Evolutionary conservation across 805 yeast species (phyloP), one percentile per base, ranked within the genome.

Genomic region (Yarrowia osloensis): DNA sequence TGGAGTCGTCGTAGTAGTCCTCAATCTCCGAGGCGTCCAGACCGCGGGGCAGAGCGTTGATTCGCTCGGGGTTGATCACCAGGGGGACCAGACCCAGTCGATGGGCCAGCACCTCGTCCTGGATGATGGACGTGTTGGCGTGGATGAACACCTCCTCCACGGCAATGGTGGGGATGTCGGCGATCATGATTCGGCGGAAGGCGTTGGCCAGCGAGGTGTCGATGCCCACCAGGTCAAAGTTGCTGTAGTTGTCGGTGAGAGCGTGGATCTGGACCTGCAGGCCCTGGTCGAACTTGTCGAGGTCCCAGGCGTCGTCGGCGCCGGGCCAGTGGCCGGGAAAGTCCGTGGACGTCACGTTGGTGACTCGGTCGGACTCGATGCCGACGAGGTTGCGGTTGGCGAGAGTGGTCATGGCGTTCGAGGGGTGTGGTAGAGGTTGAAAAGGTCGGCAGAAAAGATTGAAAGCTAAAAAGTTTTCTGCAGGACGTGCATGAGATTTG

Each of bases 161-260:
- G 17, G 99, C 98, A 55, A 94, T 96, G 1, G 95, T 85, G 22
- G 99, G 99, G 46, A 95, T 97, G 77, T 95, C 99, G 0, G 98
- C 85, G 67, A 95, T 87, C 98, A 95, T 93, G 73, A 95, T 90
- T 75, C 99, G 88, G 76, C 99, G 88, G 79, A 94, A 92, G 0
- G 99, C 98, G 80, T 95, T 95, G 52, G 98, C 93, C 68, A 95
- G 81, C 13, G 98, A 90, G 1, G 98, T 90, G 77, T 95, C 99
- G 63, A 93, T 79, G 73, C 91, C 88, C 68, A 90, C 79, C 70
- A 95, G 81, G 77, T 95, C 99, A 73, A 95, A 95, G 77, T 91
- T 91, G 67, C 94, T 91, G 33, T 82, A 79, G 15, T 50, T 55
- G 59, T 79, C 83, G 76, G 93, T 84, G 68, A 87, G 89, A 54